These are phyloP conservation scores for Vachellia collinsii DNA, from an alignment of 306 rosid genomes.

Conservation along the genomic window DNA sequence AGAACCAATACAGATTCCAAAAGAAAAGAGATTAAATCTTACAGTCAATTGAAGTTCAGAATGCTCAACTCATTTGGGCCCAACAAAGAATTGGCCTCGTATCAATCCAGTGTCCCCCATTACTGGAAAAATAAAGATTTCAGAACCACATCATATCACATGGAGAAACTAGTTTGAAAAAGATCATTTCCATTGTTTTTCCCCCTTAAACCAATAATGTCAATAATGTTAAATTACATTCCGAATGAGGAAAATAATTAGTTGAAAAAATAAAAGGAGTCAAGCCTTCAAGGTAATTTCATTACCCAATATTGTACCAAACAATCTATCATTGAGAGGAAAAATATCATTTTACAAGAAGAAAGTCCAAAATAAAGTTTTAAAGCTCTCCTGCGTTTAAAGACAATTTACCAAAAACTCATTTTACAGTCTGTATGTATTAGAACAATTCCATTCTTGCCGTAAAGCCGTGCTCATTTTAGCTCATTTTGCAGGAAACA, in stretches of 20 bases:
- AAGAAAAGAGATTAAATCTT: constrained; percentile 35
- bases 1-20: constrained; percentile 48
- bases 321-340: not conserved
- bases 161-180: not conserved
- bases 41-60: constrained; percentile 34
- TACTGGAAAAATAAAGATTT: not conserved
- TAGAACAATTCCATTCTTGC: not conserved
- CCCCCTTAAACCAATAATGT: not conserved
- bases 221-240: not conserved
- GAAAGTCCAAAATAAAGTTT: not conserved
- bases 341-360: constrained; percentile 9
- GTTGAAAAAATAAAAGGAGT: not conserved
- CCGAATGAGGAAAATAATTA: not conserved
- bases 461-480: too few species aligned
- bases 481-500: not conserved
- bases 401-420: too few species aligned
- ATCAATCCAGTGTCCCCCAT: not conserved
- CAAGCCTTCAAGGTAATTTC: not conserved
- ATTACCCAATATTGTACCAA: constrained; percentile 14
- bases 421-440: not conserved
- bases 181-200: not conserved
- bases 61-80: not conserved
- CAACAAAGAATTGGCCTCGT: not conserved
- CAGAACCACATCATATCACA: constrained; percentile 9
- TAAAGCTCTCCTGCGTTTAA: not conserved